These are phyloP conservation scores for Phaeosphaeriaceae sp. DNA, from an alignment of 2,329 filamentous ascomycete genomes.

Conservation along the genomic window DNA sequence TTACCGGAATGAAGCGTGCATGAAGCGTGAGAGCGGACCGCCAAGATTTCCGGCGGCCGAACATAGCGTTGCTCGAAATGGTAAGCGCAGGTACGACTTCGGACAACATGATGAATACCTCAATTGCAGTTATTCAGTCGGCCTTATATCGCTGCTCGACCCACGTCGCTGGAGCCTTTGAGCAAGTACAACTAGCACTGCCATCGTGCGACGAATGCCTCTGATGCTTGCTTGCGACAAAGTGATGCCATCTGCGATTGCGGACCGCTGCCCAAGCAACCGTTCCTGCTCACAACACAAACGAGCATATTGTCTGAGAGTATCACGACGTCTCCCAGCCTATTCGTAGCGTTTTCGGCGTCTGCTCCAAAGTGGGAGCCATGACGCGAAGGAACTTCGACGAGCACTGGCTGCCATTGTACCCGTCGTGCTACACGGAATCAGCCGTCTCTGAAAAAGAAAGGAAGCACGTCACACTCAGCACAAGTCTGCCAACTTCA, in stretches of 20 bases:
- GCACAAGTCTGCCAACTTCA: neutral
- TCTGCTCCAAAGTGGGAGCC: neutral
- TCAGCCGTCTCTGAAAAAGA: neutral
- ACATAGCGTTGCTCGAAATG: neutral
- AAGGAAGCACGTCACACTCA: neutral
- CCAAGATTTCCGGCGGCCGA: slow-evolving; percentile 6
- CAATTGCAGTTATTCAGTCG: neutral
- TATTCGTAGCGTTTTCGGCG: neutral
- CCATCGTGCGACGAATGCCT: neutral
- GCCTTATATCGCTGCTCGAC: neutral
- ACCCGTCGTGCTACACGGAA: neutral
- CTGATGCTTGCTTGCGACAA: neutral
- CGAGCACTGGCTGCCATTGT: neutral
- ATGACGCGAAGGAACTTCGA: neutral
- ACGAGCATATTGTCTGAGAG: neutral
- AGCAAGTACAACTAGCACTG: neutral
- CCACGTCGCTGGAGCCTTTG: neutral
- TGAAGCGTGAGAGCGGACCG: slow-evolving; percentile 1
- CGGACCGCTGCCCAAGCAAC: neutral
- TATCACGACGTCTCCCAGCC: neutral
- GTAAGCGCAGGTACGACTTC: slow-evolving; percentile 2
- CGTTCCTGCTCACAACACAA: neutral
- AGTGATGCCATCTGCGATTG: neutral
- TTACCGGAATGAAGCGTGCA: neutral
- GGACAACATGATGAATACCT: neutral